A percentile compares a stretch with the other conserved stretches of the same genome.
These are phyloP conservation scores for Fusarium tjaetaba DNA, from an alignment of 2,329 filamentous ascomycete genomes.

Conservation along the genomic window DNA sequence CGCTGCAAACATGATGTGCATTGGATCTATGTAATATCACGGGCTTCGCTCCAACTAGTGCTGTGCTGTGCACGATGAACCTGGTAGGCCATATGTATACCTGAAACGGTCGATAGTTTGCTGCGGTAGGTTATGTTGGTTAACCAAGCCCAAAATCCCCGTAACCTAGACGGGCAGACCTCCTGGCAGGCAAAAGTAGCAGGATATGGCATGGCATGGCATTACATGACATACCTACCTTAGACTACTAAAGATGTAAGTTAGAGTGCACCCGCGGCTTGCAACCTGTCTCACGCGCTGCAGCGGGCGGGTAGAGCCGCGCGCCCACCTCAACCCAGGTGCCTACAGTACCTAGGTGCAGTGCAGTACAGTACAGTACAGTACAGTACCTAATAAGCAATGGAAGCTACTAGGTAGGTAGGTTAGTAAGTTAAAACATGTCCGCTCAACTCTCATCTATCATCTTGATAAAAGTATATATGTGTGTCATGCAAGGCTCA, in stretches of 20 bases:
- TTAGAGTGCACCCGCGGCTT: conserved; percentile 7
- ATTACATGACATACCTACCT: not conserved
- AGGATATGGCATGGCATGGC: not conserved
- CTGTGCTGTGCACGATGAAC: not conserved
- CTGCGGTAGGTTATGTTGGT: not conserved
- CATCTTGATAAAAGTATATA: not conserved
- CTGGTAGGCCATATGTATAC: not conserved
- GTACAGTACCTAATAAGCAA: not conserved
- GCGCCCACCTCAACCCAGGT: conserved; percentile 8
- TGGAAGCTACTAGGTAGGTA: not conserved
- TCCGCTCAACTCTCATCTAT: conserved; percentile 3
- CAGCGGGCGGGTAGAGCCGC: conserved; percentile 31
- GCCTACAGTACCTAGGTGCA: not conserved
- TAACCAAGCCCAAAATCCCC: not conserved
- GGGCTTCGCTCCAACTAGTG: conserved; percentile 1
- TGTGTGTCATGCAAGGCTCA: conserved; percentile 20
- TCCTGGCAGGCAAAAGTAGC: not conserved
- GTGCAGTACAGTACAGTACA: not conserved
- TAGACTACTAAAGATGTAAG: not conserved
- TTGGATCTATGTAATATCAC: conserved; percentile 7
- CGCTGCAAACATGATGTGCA: conserved; percentile 40
- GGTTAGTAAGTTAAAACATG: not conserved
- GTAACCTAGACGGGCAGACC: not conserved
- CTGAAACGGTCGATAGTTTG: conserved; percentile 19
- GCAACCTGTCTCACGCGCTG: conserved; percentile 30